phyloP scores from a whole-genome alignment of 495 filamentous ascomycete species.

The Eremomyces bilateralis region DNA sequence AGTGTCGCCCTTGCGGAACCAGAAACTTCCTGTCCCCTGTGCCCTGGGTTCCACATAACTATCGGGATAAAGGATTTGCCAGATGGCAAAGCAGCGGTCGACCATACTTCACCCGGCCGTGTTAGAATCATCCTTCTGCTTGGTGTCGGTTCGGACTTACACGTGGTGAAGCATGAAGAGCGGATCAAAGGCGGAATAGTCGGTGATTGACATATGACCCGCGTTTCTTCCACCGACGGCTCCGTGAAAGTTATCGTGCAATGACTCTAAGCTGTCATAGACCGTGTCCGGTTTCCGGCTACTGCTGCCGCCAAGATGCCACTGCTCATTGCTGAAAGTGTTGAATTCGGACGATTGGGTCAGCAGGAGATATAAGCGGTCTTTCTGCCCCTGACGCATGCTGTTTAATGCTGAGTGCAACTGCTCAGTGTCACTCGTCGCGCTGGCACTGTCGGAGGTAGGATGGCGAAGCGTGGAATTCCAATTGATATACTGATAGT shows the following conservation, averaged over 20 bases:
- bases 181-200: constrained; percentile 51
- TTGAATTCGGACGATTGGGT: constrained; percentile 34
- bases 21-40: constrained; percentile 27
- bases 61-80: constrained; percentile 43
- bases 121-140: neutral
- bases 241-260: constrained; percentile 42
- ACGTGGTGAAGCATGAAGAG: constrained; percentile 47
- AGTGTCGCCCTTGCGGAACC: neutral
- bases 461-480: constrained; percentile 8
- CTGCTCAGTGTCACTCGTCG: constrained; percentile 3
- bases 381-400: constrained; percentile 22
- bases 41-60: constrained; percentile 29
- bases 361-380: constrained; percentile 37
- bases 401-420: constrained; percentile 27
- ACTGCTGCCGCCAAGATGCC: constrained; percentile 19
- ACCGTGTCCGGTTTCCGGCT: constrained; percentile 1
- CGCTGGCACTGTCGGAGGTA: constrained; percentile 3
- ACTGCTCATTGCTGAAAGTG: constrained; percentile 34
- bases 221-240: constrained; percentile 23
- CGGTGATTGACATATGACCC: constrained; percentile 45
- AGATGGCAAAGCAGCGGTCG: constrained; percentile 49
- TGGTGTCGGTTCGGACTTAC: constrained; percentile 16
- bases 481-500: constrained; percentile 10
- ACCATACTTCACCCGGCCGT: constrained; percentile 26
- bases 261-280: constrained; percentile 35